Evolutionary conservation across 1,139 yeast genomes (phyloP).

Genomic region (Starmera stellimalicola): DNA sequence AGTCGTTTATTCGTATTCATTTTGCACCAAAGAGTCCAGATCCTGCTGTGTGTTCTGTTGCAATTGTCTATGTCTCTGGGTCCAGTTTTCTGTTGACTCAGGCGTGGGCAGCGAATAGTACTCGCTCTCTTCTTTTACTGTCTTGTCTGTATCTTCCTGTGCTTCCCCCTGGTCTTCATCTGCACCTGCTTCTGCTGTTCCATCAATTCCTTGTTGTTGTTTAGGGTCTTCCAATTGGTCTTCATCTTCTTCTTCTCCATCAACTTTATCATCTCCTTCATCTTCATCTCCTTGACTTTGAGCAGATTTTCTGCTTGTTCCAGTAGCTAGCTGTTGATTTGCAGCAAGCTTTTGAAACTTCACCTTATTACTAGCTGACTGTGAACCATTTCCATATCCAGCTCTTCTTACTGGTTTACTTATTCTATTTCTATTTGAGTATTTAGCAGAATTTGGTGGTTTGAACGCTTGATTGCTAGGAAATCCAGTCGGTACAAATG

Average conservation of each 20-base stretch:
- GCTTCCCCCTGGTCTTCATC: neutral
- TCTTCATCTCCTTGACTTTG: neutral
- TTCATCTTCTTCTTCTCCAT: no score
- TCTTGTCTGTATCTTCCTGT: neutral
- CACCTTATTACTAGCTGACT: no score
- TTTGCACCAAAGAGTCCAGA: neutral
- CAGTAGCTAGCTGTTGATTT: no score
- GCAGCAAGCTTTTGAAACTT: no score
- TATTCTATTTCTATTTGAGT: neutral
- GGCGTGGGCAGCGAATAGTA: slow-evolving; percentile 19
- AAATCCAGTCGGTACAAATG: slow-evolving; percentile 17
- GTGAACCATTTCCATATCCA: no score
- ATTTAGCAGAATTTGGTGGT: slow-evolving; percentile 9
- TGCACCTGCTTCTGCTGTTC: neutral
- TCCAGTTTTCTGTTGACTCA: slow-evolving; percentile 14
- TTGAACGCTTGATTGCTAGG: slow-evolving; percentile 24
- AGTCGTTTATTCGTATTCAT: neutral
- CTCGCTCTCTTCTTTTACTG: slow-evolving; percentile 2
- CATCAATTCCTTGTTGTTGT: no score
- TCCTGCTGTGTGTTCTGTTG: neutral
- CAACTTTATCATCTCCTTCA: neutral
- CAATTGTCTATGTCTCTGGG: no score
- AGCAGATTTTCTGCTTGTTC: slow-evolving; percentile 7
- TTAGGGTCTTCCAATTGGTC: no score
- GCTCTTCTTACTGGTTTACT: neutral